phyloP scores from a whole-genome alignment of 2,329 filamentous ascomycete species.

The Verticillium isaacii region DNA sequence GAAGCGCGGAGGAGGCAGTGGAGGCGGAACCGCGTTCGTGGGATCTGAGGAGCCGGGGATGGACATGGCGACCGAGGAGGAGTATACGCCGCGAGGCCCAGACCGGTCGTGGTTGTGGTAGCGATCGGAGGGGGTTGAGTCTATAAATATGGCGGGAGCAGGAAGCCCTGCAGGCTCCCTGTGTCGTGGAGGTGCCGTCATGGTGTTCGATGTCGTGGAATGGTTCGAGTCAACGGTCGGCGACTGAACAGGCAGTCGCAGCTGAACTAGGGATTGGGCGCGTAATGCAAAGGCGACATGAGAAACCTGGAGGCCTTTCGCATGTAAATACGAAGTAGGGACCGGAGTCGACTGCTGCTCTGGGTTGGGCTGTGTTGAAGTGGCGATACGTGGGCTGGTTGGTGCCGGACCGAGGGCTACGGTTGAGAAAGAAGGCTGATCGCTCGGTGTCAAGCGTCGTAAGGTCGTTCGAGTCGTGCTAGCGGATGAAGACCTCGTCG shows the following conservation, averaged over 20 bases:
- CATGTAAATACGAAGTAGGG: neutral
- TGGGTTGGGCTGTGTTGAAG: neutral
- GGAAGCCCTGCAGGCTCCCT: conserved; percentile 24
- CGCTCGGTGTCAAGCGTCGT: neutral
- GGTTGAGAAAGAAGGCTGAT: neutral
- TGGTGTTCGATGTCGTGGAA: conserved; percentile 13
- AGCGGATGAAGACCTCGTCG: neutral
- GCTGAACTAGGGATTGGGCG: neutral
- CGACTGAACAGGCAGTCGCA: neutral
- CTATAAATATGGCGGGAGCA: conserved; percentile 31
- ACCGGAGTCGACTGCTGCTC: neutral
- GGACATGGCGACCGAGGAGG: conserved; percentile 27
- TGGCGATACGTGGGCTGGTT: neutral
- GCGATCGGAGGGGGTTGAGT: conserved; percentile 20
- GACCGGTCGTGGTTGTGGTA: conserved; percentile 24
- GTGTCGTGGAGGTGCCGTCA: conserved; percentile 31
- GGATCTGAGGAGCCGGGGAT: conserved; percentile 33
- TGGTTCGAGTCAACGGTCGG: neutral
- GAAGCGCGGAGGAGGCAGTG: conserved; percentile 37
- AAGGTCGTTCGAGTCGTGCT: neutral
- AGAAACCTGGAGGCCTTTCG: neutral
- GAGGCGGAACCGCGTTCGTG: conserved; percentile 33
- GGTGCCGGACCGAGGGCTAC: neutral
- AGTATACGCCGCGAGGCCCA: conserved; percentile 25
- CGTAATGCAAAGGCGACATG: neutral